Evolutionary conservation across 805 yeast species (phyloP).

Genomic region (Lipomyces anomalus): DNA sequence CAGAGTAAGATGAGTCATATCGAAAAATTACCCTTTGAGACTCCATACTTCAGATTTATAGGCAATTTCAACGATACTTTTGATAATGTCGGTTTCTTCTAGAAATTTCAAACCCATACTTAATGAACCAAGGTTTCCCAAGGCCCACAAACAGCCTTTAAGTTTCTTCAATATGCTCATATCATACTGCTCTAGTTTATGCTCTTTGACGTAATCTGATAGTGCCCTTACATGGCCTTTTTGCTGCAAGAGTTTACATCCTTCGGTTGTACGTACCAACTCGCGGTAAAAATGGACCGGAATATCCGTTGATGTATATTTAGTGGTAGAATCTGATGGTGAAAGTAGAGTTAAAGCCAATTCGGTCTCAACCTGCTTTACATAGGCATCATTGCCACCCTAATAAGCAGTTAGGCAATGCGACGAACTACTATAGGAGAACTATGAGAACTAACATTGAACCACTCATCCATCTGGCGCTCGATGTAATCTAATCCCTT

Average conservation of each 20-base stretch:
- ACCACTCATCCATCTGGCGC: constrained; percentile 65
- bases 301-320: not conserved
- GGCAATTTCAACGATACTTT: constrained; percentile 50
- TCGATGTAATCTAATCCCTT: constrained; percentile 55
- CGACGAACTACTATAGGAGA: not conserved
- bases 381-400: constrained; percentile 23
- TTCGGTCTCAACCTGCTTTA: constrained; percentile 23
- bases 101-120: constrained; percentile 58
- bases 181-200: constrained; percentile 27
- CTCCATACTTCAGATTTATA: constrained; percentile 48
- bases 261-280: constrained; percentile 74
- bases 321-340: not conserved
- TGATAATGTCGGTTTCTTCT: constrained; percentile 47
- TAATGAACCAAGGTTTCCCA: constrained; percentile 76
- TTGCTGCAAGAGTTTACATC: constrained; percentile 54
- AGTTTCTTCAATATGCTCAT: constrained; percentile 42
- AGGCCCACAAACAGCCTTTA: constrained; percentile 79
- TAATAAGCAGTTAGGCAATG: not conserved
- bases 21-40: constrained; percentile 45
- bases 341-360: constrained; percentile 13
- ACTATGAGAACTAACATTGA: constrained; percentile 30
- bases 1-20: too few species aligned
- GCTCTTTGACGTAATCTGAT: constrained; percentile 27
- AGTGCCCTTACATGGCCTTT: constrained; percentile 38
- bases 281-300: constrained; percentile 65